These are phyloP conservation scores for Populus tremula DNA, from an alignment of 345 rosid species.

Conservation along the genomic window DNA sequence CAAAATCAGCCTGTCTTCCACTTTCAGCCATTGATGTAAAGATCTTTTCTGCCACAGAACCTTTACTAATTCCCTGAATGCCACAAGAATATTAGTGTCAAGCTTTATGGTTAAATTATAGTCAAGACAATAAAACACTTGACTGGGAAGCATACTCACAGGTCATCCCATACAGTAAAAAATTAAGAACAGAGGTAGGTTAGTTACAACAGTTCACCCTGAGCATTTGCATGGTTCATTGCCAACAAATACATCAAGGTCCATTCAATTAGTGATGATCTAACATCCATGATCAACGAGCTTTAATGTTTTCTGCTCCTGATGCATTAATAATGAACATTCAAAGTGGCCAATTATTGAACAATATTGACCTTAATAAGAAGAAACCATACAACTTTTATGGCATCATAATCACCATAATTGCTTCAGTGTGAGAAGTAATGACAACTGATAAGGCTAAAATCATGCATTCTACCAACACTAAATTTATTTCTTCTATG, in stretches of 20 bases:
- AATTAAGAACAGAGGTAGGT: not conserved
- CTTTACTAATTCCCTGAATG: constrained; percentile 65
- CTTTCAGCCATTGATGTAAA: constrained; percentile 46
- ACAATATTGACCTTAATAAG: not conserved
- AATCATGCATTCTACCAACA: not conserved
- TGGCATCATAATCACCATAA: not conserved
- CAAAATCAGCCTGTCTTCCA: constrained; percentile 54
- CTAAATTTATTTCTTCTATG: not conserved
- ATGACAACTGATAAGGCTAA: not conserved
- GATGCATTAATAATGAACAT: not conserved
- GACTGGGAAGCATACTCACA: not conserved
- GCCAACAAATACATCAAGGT: not conserved
- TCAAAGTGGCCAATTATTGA: not conserved
- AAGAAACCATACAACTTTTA: not conserved
- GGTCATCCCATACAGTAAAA: not conserved
- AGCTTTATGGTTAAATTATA: not conserved
- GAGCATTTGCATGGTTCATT: constrained; percentile 1
- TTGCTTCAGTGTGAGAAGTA: not conserved
- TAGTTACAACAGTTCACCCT: not conserved
- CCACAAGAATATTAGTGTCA: constrained; percentile 8
- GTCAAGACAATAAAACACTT: not conserved
- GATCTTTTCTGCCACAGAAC: constrained; percentile 56
- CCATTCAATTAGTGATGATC: not conserved
- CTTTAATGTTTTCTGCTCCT: not conserved
- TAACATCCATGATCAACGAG: not conserved